Evolutionary conservation across 2,329 filamentous ascomycete species (phyloP), one percentile per base, ranked within the genome.

Genomic region (Trichoderma sp.): DNA sequence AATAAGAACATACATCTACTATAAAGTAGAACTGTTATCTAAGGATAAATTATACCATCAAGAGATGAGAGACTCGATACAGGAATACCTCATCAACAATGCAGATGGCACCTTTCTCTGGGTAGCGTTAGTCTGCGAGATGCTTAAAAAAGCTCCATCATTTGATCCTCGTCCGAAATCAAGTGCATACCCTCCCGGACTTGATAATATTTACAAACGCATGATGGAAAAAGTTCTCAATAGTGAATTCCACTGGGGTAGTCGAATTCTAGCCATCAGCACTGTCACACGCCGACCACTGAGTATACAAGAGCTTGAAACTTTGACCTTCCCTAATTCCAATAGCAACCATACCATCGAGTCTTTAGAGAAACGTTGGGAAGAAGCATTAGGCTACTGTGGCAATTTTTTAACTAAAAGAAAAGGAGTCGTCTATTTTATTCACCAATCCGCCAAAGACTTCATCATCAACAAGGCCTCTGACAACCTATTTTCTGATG

Each of bases 381-480:
- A 50, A 20, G 43, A 50, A 12, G n/a, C 11, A 50, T 23, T 50
- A 12, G n/a, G 43, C 0, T 20, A 20, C 2, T 85, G 81, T 71
- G 80, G 82, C 34, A 85, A 80, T 8, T 83, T 85, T 59, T 74
- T 85, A 1, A 82, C 77, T 0, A 26, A 82, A 57, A 75, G 76
- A 26, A 68, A 81, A 6, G 69, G 63, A 2, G 74, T 30, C 0
- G 68, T 85, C 7, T 81, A 76, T 66, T 80, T 84, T 72, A 76
- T 85, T 1, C 82, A 85, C 71, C 78, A 83, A 61, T 84, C 82
- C 2, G 84, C 81, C 0, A 83, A 84, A 72, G 82, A 85, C 4
- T 84, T 84, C 71, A 71, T 84, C 4, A 74, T 26, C 76, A 68
- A 75, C 17, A 78, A 80, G 11, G 74, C 73, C 61, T 64, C 67